phyloP scores from a whole-genome alignment of 2,329 filamentous ascomycete species.

The Stagonosporopsis chrysanthemi region DNA sequence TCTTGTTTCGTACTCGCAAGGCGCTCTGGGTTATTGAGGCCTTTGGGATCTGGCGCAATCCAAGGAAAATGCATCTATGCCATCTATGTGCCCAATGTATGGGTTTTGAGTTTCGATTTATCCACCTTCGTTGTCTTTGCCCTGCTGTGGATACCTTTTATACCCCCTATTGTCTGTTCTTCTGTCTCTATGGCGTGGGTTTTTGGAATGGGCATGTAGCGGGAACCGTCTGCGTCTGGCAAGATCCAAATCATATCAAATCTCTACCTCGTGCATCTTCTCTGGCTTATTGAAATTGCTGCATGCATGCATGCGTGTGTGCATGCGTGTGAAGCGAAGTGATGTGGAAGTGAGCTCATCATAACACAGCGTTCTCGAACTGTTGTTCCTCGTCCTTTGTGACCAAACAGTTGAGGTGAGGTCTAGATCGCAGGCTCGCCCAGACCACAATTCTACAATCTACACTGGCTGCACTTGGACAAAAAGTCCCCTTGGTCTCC shows the following conservation, averaged over 20 bases:
- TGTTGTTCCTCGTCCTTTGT: too few species aligned
- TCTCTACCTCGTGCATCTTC: not conserved
- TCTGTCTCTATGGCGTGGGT: conserved; percentile 20
- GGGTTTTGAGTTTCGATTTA: not conserved
- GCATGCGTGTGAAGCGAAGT: not conserved
- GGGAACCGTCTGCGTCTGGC: not conserved
- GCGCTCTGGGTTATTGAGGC: conserved; percentile 7
- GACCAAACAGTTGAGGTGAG: too few species aligned
- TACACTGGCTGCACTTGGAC: too few species aligned
- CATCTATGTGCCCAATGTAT: not conserved
- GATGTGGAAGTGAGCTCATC: not conserved
- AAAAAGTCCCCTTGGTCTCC: too few species aligned
- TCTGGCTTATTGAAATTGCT: not conserved
- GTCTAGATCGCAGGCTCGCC: too few species aligned
- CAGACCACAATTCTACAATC: too few species aligned
- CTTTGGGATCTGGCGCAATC: not conserved
- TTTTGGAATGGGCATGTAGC: not conserved
- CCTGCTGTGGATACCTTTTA: conserved; percentile 14
- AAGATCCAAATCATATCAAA: not conserved
- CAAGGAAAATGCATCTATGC: conserved; percentile 1
- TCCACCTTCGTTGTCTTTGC: conserved; percentile 1
- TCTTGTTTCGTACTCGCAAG: not conserved
- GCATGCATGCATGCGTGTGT: too few species aligned
- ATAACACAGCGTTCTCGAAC: too few species aligned
- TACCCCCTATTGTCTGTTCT: conserved; percentile 18